phyloP scores from a whole-genome alignment of 2,329 filamentous ascomycete species.

The Neurospora sp. region DNA sequence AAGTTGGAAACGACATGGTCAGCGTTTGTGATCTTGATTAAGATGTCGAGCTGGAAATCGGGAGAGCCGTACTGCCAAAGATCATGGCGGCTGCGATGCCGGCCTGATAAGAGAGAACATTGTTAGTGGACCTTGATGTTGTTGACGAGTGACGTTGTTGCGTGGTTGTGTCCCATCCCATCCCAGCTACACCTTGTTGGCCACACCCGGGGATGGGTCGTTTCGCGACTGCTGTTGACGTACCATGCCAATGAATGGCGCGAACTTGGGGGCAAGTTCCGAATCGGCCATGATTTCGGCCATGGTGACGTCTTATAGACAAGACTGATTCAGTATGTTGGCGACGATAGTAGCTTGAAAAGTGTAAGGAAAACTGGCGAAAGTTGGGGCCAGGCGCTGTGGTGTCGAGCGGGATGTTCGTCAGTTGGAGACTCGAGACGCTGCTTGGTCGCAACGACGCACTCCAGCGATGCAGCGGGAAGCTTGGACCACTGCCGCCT shows the following conservation, averaged over 20 bases:
- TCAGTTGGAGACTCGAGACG: background rate
- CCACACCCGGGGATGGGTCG: background rate
- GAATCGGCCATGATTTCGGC: slow-evolving; percentile 42
- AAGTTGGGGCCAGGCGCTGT: background rate
- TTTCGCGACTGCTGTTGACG: slow-evolving; percentile 24
- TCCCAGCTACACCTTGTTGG: background rate
- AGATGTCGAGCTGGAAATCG: slow-evolving; percentile 4
- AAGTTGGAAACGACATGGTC: slow-evolving; percentile 6
- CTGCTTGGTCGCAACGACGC: background rate
- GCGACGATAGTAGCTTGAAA: background rate
- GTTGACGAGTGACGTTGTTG: background rate
- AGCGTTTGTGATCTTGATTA: slow-evolving; percentile 9
- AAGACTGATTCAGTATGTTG: background rate
- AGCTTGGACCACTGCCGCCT: background rate
- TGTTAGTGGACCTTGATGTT: slow-evolving; percentile 11
- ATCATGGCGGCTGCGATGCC: slow-evolving; percentile 76
- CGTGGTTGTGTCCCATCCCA: background rate
- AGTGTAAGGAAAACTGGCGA: background rate
- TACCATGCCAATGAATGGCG: slow-evolving; percentile 84
- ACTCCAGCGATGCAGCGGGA: background rate
- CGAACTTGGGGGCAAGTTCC: slow-evolving; percentile 65
- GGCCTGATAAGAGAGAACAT: slow-evolving; percentile 36
- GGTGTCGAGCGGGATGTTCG: background rate
- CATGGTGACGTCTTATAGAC: slow-evolving; percentile 25
- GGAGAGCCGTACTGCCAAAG: slow-evolving; percentile 55